phyloP scores from a whole-genome alignment of 192 early-diverging fungal genomes.

The Oehlia diaphana region DNA sequence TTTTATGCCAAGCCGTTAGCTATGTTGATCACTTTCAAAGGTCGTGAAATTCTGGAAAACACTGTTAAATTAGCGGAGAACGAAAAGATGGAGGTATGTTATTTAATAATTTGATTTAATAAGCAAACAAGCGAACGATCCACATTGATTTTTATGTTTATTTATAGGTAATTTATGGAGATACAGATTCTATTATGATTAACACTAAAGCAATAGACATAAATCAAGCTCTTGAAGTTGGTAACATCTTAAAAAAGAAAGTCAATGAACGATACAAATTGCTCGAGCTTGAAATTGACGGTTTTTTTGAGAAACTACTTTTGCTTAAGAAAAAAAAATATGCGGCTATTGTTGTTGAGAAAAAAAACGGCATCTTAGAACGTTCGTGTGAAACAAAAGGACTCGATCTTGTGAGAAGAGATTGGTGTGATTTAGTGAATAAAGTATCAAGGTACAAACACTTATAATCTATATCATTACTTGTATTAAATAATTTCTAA shows the following conservation, averaged over 20 bases:
- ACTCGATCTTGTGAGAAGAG: conserved; percentile 91
- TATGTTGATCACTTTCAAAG: conserved; percentile 93
- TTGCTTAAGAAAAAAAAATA: conserved; percentile 99
- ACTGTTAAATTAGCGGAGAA: conserved; percentile 84
- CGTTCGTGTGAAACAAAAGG: conserved; percentile 85
- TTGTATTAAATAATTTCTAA: conserved; percentile 35
- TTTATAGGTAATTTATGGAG: conserved; percentile 91
- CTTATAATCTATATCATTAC: neutral
- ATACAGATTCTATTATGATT: conserved; percentile 99
- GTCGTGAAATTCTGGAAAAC: conserved; percentile 93
- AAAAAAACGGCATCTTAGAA: conserved; percentile 54
- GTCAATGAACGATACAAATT: conserved; percentile 93
- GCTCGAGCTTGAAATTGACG: conserved; percentile 97
- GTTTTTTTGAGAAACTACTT: conserved; percentile 85
- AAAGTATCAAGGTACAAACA: conserved; percentile 74
- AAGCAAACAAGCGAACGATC: no score
- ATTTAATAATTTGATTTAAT: neutral
- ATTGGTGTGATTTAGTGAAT: conserved; percentile 95
- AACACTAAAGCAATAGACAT: conserved; percentile 78
- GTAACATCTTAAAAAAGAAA: conserved; percentile 74
- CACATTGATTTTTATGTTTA: neutral
- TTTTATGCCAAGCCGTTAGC: conserved; percentile 98
- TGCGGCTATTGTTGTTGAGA: conserved; percentile 75
- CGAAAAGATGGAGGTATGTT: conserved; percentile 70
- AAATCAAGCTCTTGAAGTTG: conserved; percentile 74